Evolutionary conservation across 2,329 filamentous ascomycete species (phyloP).

Genomic region (Neonectria coccinea): DNA sequence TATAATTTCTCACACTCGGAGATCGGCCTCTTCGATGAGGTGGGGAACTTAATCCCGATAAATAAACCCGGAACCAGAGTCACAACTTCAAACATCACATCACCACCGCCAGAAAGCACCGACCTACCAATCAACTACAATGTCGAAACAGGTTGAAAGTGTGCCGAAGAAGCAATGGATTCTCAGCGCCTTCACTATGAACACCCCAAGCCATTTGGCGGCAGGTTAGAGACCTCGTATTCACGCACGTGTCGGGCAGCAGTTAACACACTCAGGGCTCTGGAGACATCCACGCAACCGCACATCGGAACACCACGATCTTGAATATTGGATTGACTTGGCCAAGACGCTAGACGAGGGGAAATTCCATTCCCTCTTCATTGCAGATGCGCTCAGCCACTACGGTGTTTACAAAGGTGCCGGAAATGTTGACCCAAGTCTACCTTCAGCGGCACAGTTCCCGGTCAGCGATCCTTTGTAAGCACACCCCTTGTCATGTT

Average conservation of each 20-base stretch:
- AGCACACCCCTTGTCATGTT: background rate
- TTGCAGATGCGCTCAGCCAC: slow-evolving; percentile 45
- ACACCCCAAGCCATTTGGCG: slow-evolving; percentile 13
- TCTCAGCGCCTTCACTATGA: slow-evolving; percentile 18
- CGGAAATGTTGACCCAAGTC: slow-evolving; percentile 1
- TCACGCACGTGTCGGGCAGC: too few species aligned
- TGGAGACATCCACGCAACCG: slow-evolving; percentile 35
- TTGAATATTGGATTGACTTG: slow-evolving; percentile 58
- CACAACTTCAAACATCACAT: too few species aligned
- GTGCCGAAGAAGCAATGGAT: slow-evolving; percentile 18
- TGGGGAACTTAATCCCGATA: too few species aligned
- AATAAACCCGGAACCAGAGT: too few species aligned
- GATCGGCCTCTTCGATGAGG: too few species aligned
- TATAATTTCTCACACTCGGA: too few species aligned
- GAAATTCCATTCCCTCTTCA: slow-evolving; percentile 52
- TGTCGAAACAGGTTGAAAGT: too few species aligned
- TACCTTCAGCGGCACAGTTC: slow-evolving; percentile 20
- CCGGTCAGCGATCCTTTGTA: slow-evolving; percentile 24
- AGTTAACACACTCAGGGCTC: background rate
- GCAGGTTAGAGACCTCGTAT: background rate
- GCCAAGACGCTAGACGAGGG: slow-evolving; percentile 59
- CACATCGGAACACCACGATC: slow-evolving; percentile 27
- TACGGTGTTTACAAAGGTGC: slow-evolving; percentile 25
- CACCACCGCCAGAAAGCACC: too few species aligned
- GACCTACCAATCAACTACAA: too few species aligned